Evolutionary conservation across 352 stramenopile species (phyloP).

Genomic region (Aphanomyces cochlioides): DNA sequence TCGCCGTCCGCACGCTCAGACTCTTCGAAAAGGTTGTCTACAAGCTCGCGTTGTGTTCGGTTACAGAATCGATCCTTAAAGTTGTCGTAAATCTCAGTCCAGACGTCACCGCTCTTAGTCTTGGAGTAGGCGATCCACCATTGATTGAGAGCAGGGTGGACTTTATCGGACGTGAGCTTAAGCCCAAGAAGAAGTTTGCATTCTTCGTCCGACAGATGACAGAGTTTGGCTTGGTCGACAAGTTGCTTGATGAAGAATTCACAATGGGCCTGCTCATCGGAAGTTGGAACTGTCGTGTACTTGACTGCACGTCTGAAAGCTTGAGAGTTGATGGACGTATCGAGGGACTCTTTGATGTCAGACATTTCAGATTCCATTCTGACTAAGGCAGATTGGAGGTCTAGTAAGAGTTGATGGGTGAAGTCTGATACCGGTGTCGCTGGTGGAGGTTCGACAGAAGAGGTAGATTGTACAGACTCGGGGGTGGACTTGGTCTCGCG

Average conservation of each 20-base stretch:
- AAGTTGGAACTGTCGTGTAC: not conserved
- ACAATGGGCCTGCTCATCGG: not conserved
- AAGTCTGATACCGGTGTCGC: too few species aligned
- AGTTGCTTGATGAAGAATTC: constrained; percentile 6
- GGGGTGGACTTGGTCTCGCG: too few species aligned
- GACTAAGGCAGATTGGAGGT: too few species aligned
- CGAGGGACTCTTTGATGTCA: too few species aligned
- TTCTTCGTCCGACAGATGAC: not conserved
- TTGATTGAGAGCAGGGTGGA: not conserved
- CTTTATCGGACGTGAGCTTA: not conserved
- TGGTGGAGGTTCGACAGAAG: too few species aligned
- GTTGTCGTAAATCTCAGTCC: constrained; percentile 1
- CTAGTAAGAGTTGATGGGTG: too few species aligned
- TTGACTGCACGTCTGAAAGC: not conserved
- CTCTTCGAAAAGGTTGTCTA: not conserved
- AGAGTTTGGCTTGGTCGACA: not conserved
- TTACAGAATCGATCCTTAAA: constrained; percentile 10
- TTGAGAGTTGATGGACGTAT: not conserved
- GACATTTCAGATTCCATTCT: too few species aligned
- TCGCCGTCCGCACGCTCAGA: not conserved
- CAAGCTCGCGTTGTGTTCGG: not conserved
- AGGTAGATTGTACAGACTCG: too few species aligned
- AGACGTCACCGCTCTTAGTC: constrained; percentile 3
- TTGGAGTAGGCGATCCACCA: constrained; percentile 7
- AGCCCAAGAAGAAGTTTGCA: constrained; percentile 3